These are phyloP conservation scores for Aureobasidium sp. DNA, from an alignment of 2,329 filamentous ascomycete genomes.

Conservation along the genomic window DNA sequence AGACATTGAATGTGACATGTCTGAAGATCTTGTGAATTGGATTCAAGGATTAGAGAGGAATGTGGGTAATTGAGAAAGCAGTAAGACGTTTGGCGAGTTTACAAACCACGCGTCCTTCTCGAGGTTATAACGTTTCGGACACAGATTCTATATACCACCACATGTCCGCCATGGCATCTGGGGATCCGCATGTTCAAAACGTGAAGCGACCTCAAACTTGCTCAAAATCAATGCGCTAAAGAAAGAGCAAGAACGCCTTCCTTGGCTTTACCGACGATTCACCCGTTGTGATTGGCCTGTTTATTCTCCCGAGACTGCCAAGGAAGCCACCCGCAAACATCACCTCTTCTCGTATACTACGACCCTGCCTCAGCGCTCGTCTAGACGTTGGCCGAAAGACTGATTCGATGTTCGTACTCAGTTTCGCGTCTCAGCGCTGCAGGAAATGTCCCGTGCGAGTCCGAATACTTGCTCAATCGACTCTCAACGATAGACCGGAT, in stretches of 20 bases:
- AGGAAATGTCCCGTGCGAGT: neutral
- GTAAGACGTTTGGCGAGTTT: neutral
- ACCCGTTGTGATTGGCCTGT: neutral
- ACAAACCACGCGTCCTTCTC: neutral
- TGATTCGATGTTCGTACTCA: neutral
- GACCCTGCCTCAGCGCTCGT: neutral
- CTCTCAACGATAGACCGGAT: neutral
- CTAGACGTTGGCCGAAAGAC: neutral
- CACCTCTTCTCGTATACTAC: neutral
- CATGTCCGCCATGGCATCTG: neutral
- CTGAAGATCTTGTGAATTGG: neutral
- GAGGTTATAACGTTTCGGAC: neutral
- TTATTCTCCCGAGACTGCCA: neutral
- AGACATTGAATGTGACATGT: conserved; percentile 2
- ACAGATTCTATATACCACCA: neutral
- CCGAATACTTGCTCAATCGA: conserved; percentile 3
- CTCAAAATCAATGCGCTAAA: neutral
- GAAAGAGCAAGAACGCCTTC: neutral
- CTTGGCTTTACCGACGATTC: neutral
- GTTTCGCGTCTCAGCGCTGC: neutral
- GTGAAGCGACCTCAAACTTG: conserved; percentile 11
- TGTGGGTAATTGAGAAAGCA: neutral
- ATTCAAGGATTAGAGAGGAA: neutral
- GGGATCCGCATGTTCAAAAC: neutral
- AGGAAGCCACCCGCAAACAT: neutral